These are phyloP conservation scores for Lenwebbia sp. DNA, from an alignment of 345 rosid genomes.

Conservation along the genomic window DNA sequence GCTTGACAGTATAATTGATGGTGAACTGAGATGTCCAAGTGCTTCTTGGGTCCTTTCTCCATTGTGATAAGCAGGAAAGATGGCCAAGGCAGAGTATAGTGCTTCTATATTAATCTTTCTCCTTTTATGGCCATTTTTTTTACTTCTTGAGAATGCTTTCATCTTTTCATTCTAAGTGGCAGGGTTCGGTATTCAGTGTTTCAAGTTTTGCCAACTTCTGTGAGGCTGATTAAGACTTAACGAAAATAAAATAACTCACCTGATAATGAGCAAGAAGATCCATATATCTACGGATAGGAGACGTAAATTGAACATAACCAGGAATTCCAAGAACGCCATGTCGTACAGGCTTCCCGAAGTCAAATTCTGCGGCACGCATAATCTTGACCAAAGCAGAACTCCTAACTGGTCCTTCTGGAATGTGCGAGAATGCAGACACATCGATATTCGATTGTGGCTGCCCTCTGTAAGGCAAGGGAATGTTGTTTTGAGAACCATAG, in stretches of 20 bases:
- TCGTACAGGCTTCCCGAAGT: slow-evolving; percentile 76
- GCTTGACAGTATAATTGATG: not conserved
- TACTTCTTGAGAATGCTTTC: not conserved
- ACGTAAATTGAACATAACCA: slow-evolving; percentile 95
- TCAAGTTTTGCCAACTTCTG: not conserved
- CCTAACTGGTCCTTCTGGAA: slow-evolving; percentile 94
- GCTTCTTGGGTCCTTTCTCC: not conserved
- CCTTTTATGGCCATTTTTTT: not conserved
- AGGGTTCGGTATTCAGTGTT: not conserved
- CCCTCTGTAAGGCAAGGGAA: slow-evolving; percentile 92
- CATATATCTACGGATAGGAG: slow-evolving; percentile 94
- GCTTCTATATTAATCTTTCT: not conserved
- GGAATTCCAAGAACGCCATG: slow-evolving; percentile 89
- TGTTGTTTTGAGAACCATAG: slow-evolving; percentile 59
- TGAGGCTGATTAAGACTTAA: not conserved
- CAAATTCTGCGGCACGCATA: slow-evolving; percentile 89
- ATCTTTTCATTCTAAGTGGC: not conserved
- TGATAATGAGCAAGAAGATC: slow-evolving; percentile 98
- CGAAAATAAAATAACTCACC: slow-evolving; percentile 19
- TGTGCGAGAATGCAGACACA: slow-evolving; percentile 66
- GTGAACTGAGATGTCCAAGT: not conserved
- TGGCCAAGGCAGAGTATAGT: not conserved
- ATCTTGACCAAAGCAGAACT: slow-evolving; percentile 59
- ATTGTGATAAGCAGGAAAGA: not conserved
- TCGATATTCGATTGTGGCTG: slow-evolving; percentile 92